Evolutionary conservation across 2,329 filamentous ascomycete genomes (phyloP), one percentile per base, ranked within the genome.

Genomic region (Colletotrichum cuscutae): DNA sequence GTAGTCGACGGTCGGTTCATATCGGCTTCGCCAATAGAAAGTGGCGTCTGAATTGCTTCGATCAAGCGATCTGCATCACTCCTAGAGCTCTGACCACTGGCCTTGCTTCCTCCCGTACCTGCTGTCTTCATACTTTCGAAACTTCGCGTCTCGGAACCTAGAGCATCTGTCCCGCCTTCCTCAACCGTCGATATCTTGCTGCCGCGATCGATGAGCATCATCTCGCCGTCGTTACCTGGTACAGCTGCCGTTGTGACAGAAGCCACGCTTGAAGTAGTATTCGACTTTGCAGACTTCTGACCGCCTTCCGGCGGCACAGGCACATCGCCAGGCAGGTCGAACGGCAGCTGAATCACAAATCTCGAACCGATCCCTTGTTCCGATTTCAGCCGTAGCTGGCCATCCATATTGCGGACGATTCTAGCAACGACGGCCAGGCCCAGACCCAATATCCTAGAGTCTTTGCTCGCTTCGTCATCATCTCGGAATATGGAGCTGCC

Each of bases 381-480:
- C 0, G 95, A 97, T 77, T 95, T 96, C 1, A 98, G 84, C 1
- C 94, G 90, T 35, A 98, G 82, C 78, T 97, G 95, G 0, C 95
- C 95, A 71, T 96, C 92, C 94, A 97, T 97, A 78, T 95, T 97
- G n/a, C 92, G 90, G 37, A 98, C 88, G 46, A 95, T 94, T 49
- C 95, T 90, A 19, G 94, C 93, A n/a, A 97, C 95, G 13, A 97
- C 87, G 0, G 95, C 95, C n/a, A 98, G 86, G 0, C 95, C 95
- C 11, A 98, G 87, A 0, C 95, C 95, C 1, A 97, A 82, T 0
- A 91, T 91, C 61, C 84, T 82, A 22, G 80, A 74, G 24, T 84
- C 76, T 53, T 67, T 65, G 12, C 28, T 56, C 3, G 81, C 78
- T 3, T 80, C 78, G 22, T 79, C 70, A 53, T 81, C n/a, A 59